phyloP scores from a whole-genome alignment of 148 eudicot species.

The Nepenthes mirabilis region DNA sequence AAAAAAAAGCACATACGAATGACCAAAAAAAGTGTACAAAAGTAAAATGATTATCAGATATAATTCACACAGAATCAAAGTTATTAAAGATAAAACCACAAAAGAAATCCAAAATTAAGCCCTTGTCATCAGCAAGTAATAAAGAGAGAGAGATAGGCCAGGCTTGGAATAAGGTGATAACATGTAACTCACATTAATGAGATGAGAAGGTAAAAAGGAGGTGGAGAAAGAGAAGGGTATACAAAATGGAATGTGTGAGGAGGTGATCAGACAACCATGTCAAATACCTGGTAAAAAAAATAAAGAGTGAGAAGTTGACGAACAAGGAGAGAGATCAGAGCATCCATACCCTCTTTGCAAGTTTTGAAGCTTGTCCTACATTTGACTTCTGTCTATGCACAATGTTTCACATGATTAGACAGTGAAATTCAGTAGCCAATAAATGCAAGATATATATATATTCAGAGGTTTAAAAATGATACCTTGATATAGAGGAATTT shows the following conservation, averaged over 20 bases:
- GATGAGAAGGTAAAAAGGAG: no score
- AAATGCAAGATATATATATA: background rate
- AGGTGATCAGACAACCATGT: no score
- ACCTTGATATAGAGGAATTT: slow-evolving; percentile 52
- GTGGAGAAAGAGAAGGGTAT: no score
- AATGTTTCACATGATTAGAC: slow-evolving; percentile 30
- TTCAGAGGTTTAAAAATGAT: slow-evolving; percentile 13
- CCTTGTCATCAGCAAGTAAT: no score
- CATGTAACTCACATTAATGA: no score
- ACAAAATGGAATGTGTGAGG: no score
- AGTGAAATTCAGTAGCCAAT: background rate
- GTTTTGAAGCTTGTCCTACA: slow-evolving; percentile 72
- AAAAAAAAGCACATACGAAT: no score
- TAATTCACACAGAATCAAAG: no score
- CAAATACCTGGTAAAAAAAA: background rate
- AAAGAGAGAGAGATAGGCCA: no score
- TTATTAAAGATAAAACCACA: no score
- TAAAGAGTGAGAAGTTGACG: background rate
- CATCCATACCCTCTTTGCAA: slow-evolving; percentile 77
- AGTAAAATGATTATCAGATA: background rate
- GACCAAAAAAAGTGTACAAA: background rate
- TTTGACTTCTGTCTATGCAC: slow-evolving; percentile 67
- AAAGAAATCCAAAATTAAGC: no score
- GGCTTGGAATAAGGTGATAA: no score
- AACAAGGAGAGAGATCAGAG: background rate